Conservation (phyloP, 2,329 filamentous ascomycete genomes). For the Seiridium unicorne region DNA sequence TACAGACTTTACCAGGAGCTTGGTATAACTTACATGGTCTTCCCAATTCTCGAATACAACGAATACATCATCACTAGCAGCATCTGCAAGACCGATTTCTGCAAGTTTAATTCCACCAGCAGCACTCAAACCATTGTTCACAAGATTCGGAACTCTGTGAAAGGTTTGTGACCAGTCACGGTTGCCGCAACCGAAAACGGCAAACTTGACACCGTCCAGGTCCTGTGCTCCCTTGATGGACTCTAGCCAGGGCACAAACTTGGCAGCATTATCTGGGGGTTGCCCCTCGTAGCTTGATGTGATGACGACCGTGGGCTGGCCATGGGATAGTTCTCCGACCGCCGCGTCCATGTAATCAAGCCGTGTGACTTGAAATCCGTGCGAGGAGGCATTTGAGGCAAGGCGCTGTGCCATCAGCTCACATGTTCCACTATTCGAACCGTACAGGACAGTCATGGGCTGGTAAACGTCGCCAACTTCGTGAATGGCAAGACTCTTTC, state of each 20-base stretch:
- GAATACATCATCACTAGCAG: constrained; percentile 54
- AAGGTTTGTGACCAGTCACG: constrained; percentile 50
- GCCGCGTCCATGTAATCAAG: constrained; percentile 61
- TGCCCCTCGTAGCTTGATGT: constrained; percentile 72
- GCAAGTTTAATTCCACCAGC: constrained; percentile 47
- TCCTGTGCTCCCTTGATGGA: constrained; percentile 40
- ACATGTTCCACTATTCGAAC: constrained; percentile 74
- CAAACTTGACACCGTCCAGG: constrained; percentile 58
- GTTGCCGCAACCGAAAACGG: constrained; percentile 68
- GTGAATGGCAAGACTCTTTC: neutral
- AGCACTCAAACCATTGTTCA: constrained; percentile 44
- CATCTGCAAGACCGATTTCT: constrained; percentile 48
- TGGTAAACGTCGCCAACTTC: neutral
- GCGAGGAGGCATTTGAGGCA: constrained; percentile 54
- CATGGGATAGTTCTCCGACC: constrained; percentile 56
- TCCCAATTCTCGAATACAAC: constrained; percentile 59
- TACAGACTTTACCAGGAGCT: neutral
- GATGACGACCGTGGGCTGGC: constrained; percentile 64
- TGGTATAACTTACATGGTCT: constrained; percentile 33
- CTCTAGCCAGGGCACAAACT: constrained; percentile 68
- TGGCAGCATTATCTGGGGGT: constrained; percentile 68
- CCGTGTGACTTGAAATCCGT: constrained; percentile 52
- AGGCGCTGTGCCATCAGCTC: constrained; percentile 66
- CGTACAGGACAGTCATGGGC: constrained; percentile 65
- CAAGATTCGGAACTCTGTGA: constrained; percentile 53